Percentiles rank a stretch among this genome's conserved stretches.
These are phyloP conservation scores for Astragalus membranaceus DNA, from an alignment of 306 rosid species.

Conservation along the genomic window DNA sequence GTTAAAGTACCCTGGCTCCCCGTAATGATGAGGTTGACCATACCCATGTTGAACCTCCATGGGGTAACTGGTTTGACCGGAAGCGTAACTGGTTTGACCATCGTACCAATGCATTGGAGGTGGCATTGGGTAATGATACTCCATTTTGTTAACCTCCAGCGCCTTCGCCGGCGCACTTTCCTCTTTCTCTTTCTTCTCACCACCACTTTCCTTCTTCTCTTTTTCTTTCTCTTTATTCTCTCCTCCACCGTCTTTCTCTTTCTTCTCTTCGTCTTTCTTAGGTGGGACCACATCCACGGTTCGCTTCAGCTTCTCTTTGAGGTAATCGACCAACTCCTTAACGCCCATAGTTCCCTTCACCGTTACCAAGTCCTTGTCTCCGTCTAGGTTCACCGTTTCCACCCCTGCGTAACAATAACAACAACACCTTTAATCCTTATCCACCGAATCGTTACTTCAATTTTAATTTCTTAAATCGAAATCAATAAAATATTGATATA, in stretches of 20 bases:
- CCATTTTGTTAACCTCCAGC: conserved; percentile 53
- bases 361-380: conserved; percentile 56
- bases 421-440: background rate
- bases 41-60: conserved; percentile 20
- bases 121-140: conserved; percentile 24
- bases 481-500: background rate
- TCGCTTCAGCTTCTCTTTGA: conserved; percentile 45
- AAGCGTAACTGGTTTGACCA: conserved; percentile 19
- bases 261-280: conserved; percentile 48
- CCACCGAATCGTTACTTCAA: background rate
- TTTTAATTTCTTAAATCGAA: background rate
- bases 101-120: conserved; percentile 34
- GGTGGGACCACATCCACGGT: conserved; percentile 62
- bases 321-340: conserved; percentile 43
- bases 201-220: conserved; percentile 23
- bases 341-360: conserved; percentile 69
- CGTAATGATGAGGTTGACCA: background rate
- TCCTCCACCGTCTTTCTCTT: conserved; percentile 31
- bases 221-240: conserved; percentile 13
- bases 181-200: conserved; percentile 16
- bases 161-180: conserved; percentile 7
- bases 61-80: conserved; percentile 44
- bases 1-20: conserved; percentile 18
- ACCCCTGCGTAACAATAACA: conserved; percentile 46
- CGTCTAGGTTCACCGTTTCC: conserved; percentile 44